Evolutionary conservation across 179 eudicot species (phyloP), one percentile per base, ranked within the genome.

Genomic region (Silene vulgaris): DNA sequence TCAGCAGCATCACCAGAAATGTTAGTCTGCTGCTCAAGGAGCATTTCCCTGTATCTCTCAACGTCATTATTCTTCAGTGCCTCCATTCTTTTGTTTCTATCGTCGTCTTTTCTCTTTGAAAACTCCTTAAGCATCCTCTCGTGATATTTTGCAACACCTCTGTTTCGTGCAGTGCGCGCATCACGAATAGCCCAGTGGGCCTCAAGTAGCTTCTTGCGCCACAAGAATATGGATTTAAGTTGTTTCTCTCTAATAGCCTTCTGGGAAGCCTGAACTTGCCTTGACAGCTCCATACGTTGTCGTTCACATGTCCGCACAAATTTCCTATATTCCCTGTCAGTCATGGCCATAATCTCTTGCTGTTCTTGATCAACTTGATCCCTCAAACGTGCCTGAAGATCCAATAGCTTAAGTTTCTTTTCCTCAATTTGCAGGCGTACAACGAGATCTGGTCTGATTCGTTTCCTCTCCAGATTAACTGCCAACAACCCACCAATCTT

Each of bases 131-230:
- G 80, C 97, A 93, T 90, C 75, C 88, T 90, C 79, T 95, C 99
- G 76, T 95, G 99, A 79, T 93, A 95, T 76, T 95, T 95, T 50
- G 94, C 96, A 48, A 92, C 92, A 79, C 97, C 99, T 79, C 93
- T 86, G 72, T 95, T 95, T 23, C 99, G 97, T 60, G 97, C 90
- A 80, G 97, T 93, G 69, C 99, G 86, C 50, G 96, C 97, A 87
- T 95, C 99, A 77, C 99, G 97, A 67, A 93, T 90, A 40, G 86
- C 93, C 97, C 97, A 93, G 72, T 95, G 99, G 30, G 93, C 83
- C 85, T 95, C 99, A 32, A 90, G 92, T 79, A 95, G 96, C 88
- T 90, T 95, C 89, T 95, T 93, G 57, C 97, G 95, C 97, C 97
- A 93, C 74, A 85, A 88, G 77, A 93, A 89, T 74, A 95, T 88